A percentile compares a stretch with the other conserved stretches of the same genome.
Evolutionary conservation across 805 yeast species (phyloP).

Genomic region (Candida easanensis): DNA sequence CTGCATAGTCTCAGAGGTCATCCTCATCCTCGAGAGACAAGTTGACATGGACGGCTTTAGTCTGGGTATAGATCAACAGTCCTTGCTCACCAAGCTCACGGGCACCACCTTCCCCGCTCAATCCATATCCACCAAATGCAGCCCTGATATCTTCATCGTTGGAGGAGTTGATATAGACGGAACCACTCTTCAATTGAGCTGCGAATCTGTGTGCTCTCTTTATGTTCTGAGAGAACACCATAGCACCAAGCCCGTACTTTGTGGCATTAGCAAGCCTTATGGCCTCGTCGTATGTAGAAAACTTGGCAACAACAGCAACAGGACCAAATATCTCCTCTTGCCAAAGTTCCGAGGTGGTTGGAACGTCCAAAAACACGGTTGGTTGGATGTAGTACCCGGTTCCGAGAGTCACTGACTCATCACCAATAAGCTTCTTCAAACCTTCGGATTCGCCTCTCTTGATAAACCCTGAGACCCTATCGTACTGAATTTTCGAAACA

Average conservation of each 20-base stretch:
- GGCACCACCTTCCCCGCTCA: constrained; percentile 64
- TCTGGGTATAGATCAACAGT: constrained; percentile 65
- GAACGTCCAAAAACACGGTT: constrained; percentile 71
- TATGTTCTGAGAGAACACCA: constrained; percentile 71
- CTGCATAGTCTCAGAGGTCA: neutral
- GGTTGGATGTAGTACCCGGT: constrained; percentile 71
- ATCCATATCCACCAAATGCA: constrained; percentile 81
- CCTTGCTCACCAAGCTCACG: constrained; percentile 80
- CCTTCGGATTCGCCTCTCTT: constrained; percentile 49
- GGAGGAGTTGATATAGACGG: constrained; percentile 66
- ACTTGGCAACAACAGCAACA: constrained; percentile 67
- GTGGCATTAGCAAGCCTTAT: constrained; percentile 67
- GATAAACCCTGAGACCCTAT: constrained; percentile 46
- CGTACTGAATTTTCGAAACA: constrained; percentile 54
- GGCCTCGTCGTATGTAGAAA: constrained; percentile 66
- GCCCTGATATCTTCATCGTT: constrained; percentile 62
- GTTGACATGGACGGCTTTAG: constrained; percentile 74
- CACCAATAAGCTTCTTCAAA: constrained; percentile 40
- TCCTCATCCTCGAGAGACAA: constrained; percentile 32
- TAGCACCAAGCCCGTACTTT: constrained; percentile 78
- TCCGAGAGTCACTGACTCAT: constrained; percentile 29
- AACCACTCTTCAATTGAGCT: constrained; percentile 59
- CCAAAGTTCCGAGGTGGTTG: constrained; percentile 60
- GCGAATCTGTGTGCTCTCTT: constrained; percentile 62
- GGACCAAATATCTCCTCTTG: constrained; percentile 89